Percentiles rank a stretch among this genome's conserved stretches.
phyloP scores from a whole-genome alignment of 2,329 filamentous ascomycete species.

The Sporothrix phasma region DNA sequence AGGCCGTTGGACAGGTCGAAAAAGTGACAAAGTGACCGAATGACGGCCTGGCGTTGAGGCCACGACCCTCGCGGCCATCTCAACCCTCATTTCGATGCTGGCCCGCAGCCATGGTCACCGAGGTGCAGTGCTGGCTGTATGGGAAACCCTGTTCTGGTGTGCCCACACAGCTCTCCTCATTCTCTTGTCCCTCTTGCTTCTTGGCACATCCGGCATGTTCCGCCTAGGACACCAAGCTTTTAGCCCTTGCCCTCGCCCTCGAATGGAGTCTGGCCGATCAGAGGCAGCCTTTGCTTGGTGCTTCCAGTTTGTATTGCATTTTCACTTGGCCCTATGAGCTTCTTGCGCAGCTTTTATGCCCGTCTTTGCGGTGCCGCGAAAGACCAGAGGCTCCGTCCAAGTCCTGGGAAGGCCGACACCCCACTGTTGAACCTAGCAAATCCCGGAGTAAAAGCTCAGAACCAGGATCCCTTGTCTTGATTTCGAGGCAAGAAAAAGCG shows the following conservation, averaged over 20 bases:
- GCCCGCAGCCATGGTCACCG: not conserved
- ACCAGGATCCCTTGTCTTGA: constrained; percentile 4
- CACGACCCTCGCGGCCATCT: not conserved
- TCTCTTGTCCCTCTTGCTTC: not conserved
- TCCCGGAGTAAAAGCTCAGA: not conserved
- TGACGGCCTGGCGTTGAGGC: not conserved
- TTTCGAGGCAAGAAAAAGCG: not conserved
- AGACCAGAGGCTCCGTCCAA: not conserved
- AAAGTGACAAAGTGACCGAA: too few species aligned
- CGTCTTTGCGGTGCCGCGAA: not conserved
- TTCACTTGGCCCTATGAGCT: not conserved
- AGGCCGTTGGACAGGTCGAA: too few species aligned
- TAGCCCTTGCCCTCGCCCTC: not conserved
- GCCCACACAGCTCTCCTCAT: not conserved
- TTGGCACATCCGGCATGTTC: not conserved
- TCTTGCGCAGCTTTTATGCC: not conserved
- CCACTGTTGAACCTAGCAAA: not conserved
- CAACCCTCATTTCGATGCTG: not conserved
- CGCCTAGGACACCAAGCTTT: not conserved
- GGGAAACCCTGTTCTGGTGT: not conserved
- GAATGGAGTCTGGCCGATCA: not conserved
- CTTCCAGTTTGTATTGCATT: not conserved
- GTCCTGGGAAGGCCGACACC: not conserved
- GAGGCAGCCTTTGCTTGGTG: not conserved
- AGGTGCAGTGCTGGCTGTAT: not conserved